Evolutionary conservation across 805 yeast species (phyloP).

Genomic region (Candida methanosorbosa): DNA sequence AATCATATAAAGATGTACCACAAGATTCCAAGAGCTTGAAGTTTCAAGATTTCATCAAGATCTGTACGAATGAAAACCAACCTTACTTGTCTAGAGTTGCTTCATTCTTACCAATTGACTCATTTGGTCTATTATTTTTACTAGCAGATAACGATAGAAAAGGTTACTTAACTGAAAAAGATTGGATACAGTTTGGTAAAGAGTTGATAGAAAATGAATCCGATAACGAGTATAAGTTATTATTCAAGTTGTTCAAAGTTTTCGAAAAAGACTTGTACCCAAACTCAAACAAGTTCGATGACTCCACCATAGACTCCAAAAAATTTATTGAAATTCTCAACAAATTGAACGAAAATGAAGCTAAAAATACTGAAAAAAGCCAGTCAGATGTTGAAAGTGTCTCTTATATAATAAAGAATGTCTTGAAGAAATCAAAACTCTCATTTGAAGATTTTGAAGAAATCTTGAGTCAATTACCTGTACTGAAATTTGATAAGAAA

Average conservation of each 20-base stretch:
- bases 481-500: slow-evolving; percentile 16
- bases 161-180: slow-evolving; percentile 47
- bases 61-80: slow-evolving; percentile 38
- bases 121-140: slow-evolving; percentile 66
- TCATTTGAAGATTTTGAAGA: slow-evolving; percentile 11
- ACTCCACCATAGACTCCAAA: slow-evolving; percentile 8
- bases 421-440: background rate
- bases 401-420: background rate
- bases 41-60: slow-evolving; percentile 31
- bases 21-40: slow-evolving; percentile 24
- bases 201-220: slow-evolving; percentile 36
- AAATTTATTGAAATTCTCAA: slow-evolving; percentile 14
- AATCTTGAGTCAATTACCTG: slow-evolving; percentile 18
- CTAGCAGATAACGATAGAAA: slow-evolving; percentile 67
- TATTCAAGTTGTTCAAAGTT: slow-evolving; percentile 45
- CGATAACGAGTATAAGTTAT: slow-evolving; percentile 37
- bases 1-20: slow-evolving; percentile 21
- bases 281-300: slow-evolving; percentile 1
- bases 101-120: slow-evolving; percentile 37
- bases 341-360: slow-evolving; percentile 10
- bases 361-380: slow-evolving; percentile 8
- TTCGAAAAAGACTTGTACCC: slow-evolving; percentile 28
- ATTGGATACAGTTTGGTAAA: slow-evolving; percentile 68
- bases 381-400: slow-evolving; percentile 9
- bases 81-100: slow-evolving; percentile 13